Conservation (phyloP, 306 rosid species). For the Myrica gale region DNA sequence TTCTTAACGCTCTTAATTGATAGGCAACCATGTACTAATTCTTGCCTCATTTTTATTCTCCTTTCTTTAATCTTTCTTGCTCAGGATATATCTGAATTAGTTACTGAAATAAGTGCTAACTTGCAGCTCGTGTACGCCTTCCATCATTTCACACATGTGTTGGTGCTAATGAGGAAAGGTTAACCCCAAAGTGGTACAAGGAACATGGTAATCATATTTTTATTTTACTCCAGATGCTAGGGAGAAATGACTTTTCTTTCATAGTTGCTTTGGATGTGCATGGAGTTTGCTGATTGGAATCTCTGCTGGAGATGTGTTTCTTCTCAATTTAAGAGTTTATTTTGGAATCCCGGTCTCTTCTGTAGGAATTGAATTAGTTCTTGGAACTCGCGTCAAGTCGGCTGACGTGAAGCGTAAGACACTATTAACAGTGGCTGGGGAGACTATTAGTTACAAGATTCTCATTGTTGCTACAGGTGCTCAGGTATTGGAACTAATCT, state of each 20-base stretch:
- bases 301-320: conserved; percentile 15
- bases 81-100: conserved; percentile 14
- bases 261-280: conserved; percentile 9
- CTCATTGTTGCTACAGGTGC: conserved; percentile 98
- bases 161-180: conserved; percentile 87
- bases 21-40: background rate
- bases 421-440: conserved; percentile 79
- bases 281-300: background rate
- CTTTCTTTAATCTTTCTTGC: background rate
- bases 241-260: conserved; percentile 8
- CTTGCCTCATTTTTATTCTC: conserved; percentile 3
- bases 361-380: conserved; percentile 86
- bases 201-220: conserved; percentile 74
- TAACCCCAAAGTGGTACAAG: conserved; percentile 92
- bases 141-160: conserved; percentile 98
- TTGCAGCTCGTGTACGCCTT: conserved; percentile 80
- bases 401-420: conserved; percentile 94
- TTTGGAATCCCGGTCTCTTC: conserved; percentile 17
- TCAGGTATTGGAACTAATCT: conserved; percentile 80
- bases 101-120: conserved; percentile 27
- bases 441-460: conserved; percentile 91
- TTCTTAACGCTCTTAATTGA: background rate
- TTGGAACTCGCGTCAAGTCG: conserved; percentile 90
- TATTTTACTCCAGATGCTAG: background rate
- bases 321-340: conserved; percentile 20